Base-by-base conservation (phyloP, 148 eudicot species). In the Silene conica region DNA sequence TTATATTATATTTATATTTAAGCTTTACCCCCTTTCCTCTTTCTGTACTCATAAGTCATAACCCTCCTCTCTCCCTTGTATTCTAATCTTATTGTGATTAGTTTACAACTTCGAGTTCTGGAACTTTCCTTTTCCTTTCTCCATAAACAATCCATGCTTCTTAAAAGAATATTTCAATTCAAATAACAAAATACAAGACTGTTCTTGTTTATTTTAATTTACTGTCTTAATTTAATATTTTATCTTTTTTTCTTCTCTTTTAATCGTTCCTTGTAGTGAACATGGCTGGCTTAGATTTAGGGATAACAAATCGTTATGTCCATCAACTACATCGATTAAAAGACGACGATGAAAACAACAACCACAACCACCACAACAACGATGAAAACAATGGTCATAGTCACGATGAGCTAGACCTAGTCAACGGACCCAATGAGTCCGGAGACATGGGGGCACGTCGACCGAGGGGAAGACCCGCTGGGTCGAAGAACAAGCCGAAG, bases 221-320 rank as follows among this genome's bases (percentile, higher is more conserved):
- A 34, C 41, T 34, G 2, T 34, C 6, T 2, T 5, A 48, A 48
- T 48, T 10, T 8, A 48, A 10, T 48, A 48, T 48, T 48, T 48
- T 48, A 48, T 6, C 1, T 46, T 3, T n/a, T n/a, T n/a, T n/a
- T n/a, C n/a, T 6, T 6, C 50, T 11, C 50, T 52, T 77, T 80
- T 79, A 71, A 63, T 71, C 83, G 84, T 73, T 77, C 23, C 9
- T 46, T 46, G 8, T 72, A 72, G 48, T 65, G 54, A 18, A 6
- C 70, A 86, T 86, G 89, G 83, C 86, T 52, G 86, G 86, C 14
- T 75, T 86, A 69, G 88, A 87, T 85, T 81, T 87, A 81, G 79
- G 88, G 73, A 79, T 84, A 62, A 63, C 87, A 48, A 79, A 84
- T 34, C 41, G 41, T 62, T 82, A 78, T 55, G 67, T 82, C n/a